Evolutionary conservation across 257 asterid genomes (phyloP).

Genomic region (Paulownia fortunei): DNA sequence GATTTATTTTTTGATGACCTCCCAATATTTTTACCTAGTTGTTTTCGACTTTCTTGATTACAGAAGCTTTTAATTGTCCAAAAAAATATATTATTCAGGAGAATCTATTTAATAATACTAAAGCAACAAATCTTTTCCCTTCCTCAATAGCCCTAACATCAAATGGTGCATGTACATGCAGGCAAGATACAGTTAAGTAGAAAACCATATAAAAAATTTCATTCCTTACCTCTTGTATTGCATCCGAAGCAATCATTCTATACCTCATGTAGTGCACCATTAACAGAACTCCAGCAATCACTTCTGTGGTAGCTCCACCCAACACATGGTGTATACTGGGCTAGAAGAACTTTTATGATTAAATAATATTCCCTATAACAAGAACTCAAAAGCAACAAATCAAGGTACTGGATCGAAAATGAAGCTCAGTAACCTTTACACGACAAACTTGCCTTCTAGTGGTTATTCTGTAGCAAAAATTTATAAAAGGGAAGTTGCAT

Average conservation of each 20-base stretch:
- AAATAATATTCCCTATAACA: neutral
- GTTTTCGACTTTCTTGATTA: too few relatives aligned
- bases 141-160: too few relatives aligned
- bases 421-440: slow-evolving; percentile 16
- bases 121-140: too few relatives aligned
- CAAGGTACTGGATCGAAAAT: slow-evolving; percentile 12
- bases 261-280: neutral
- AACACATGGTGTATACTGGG: too few relatives aligned
- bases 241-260: neutral
- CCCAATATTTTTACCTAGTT: too few relatives aligned
- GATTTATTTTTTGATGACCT: too few relatives aligned
- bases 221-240: neutral
- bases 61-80: too few relatives aligned
- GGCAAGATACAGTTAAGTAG: neutral
- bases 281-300: neutral
- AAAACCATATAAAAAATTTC: neutral
- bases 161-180: too few relatives aligned
- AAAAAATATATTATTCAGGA: too few relatives aligned
- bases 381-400: slow-evolving; percentile 7
- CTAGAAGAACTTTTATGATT: neutral
- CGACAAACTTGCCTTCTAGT: neutral
- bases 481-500: slow-evolving; percentile 22
- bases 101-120: too few relatives aligned
- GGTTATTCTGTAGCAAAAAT: slow-evolving; percentile 20
- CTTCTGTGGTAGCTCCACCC: too few relatives aligned